These are phyloP conservation scores for Fusarium illudens DNA, from an alignment of 2,329 filamentous ascomycete species.

Conservation along the genomic window DNA sequence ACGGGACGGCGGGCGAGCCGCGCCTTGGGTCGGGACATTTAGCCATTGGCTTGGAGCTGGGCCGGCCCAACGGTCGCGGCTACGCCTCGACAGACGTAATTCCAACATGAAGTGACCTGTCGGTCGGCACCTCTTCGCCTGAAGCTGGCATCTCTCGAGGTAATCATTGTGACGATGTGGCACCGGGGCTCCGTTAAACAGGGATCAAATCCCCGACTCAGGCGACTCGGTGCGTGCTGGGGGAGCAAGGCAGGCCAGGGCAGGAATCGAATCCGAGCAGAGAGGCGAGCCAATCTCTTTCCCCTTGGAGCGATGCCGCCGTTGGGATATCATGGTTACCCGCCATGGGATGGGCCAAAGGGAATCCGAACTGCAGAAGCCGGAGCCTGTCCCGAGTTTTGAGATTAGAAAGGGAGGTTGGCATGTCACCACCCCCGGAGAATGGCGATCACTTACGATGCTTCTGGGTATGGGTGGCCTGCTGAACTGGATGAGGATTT, in stretches of 20 bases:
- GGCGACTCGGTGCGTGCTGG: not conserved
- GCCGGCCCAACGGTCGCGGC: slow-evolving; percentile 30
- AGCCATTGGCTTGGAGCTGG: slow-evolving; percentile 28
- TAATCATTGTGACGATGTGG: slow-evolving; percentile 12
- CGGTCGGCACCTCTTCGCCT: slow-evolving; percentile 14
- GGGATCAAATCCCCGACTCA: slow-evolving; percentile 2
- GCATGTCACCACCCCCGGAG: slow-evolving; percentile 21
- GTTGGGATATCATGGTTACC: slow-evolving; percentile 5
- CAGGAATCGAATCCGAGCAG: not conserved
- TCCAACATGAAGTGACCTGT: slow-evolving; percentile 19
- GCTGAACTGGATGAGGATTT: slow-evolving; percentile 4
- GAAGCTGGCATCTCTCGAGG: slow-evolving; percentile 16
- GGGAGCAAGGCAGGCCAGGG: not conserved
- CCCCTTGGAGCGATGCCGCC: slow-evolving; percentile 17
- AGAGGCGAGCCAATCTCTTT: slow-evolving; percentile 2
- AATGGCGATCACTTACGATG: slow-evolving; percentile 16
- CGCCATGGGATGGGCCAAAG: slow-evolving; percentile 14
- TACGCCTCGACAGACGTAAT: slow-evolving; percentile 21
- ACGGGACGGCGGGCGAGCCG: slow-evolving; percentile 26
- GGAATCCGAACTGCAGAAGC: not conserved
- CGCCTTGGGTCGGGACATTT: slow-evolving; percentile 38
- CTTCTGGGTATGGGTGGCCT: slow-evolving; percentile 3
- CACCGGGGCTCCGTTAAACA: not conserved
- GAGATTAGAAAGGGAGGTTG: slow-evolving; percentile 30
- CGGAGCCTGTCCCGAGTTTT: slow-evolving; percentile 13